Percentiles rank a stretch among this genome's conserved stretches.
phyloP scores from a whole-genome alignment of 345 rosid genomes.

The Ceriops zippeliana region DNA sequence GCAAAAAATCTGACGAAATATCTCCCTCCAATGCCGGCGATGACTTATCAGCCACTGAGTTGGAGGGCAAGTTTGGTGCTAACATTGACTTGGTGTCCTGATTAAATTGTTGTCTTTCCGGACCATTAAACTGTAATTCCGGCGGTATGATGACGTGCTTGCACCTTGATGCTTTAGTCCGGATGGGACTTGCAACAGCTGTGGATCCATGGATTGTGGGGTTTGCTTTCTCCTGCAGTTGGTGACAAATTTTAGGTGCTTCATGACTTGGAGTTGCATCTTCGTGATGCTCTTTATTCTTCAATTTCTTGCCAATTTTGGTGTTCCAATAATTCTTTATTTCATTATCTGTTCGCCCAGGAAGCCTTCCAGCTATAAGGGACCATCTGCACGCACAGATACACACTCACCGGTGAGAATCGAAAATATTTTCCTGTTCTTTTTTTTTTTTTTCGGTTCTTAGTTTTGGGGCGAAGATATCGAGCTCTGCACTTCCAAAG shows the following conservation, averaged over 20 bases:
- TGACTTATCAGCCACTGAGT: not conserved
- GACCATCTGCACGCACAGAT: slow-evolving; percentile 18
- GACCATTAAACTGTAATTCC: not conserved
- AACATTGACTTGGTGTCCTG: too few relatives aligned
- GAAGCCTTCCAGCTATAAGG: slow-evolving; percentile 41
- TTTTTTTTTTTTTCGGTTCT: too few relatives aligned
- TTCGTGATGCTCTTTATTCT: not conserved
- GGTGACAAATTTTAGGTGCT: not conserved
- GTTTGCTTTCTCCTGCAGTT: not conserved
- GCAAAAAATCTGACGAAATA: not conserved
- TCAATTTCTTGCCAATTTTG: slow-evolving; percentile 22
- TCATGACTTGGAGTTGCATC: not conserved
- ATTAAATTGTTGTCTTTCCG: too few relatives aligned
- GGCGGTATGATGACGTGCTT: not conserved
- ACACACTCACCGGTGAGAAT: too few relatives aligned
- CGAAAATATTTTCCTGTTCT: too few relatives aligned
- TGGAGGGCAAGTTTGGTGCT: too few relatives aligned
- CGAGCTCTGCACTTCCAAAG: too few relatives aligned
- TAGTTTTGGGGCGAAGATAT: too few relatives aligned
- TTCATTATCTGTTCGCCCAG: slow-evolving; percentile 40
- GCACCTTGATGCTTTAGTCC: slow-evolving; percentile 18
- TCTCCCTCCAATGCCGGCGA: not conserved
- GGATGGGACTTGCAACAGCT: not conserved
- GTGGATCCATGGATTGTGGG: not conserved
- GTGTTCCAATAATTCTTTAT: slow-evolving; percentile 35